Conservation (phyloP, 345 rosid species). For the Eucalyptus coolabah region DNA sequence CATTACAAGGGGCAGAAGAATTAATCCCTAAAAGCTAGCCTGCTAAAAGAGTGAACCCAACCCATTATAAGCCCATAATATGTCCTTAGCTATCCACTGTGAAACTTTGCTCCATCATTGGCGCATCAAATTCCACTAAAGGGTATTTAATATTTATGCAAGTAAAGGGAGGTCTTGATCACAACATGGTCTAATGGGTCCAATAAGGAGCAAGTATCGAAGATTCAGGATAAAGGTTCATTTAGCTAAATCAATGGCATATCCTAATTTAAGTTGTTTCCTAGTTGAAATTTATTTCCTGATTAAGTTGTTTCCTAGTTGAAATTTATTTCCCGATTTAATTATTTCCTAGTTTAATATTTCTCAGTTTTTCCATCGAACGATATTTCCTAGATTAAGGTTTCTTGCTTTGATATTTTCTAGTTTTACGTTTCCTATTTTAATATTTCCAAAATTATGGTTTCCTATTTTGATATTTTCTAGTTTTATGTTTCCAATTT, state of each 20-base stretch:
- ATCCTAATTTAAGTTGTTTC: neutral
- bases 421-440: neutral
- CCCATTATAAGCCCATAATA: neutral
- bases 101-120: neutral
- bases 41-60: neutral
- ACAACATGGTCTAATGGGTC: neutral
- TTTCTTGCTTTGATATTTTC: too few relatives aligned
- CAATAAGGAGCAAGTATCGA: neutral
- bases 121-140: neutral
- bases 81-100: neutral
- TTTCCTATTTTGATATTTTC: neutral
- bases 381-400: too few relatives aligned
- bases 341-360: too few relatives aligned
- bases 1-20: neutral
- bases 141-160: neutral
- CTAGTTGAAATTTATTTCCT: neutral
- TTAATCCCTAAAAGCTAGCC: neutral
- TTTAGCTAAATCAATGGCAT: neutral
- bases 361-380: too few relatives aligned
- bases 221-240: neutral
- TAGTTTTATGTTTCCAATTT: neutral
- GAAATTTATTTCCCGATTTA: neutral
- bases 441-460: neutral
- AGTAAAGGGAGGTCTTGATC: neutral
- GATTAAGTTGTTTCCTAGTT: too few relatives aligned